Percentiles rank a stretch among this genome's conserved stretches.
phyloP scores from a whole-genome alignment of 148 eudicot genomes.

The Camellia japonica region DNA sequence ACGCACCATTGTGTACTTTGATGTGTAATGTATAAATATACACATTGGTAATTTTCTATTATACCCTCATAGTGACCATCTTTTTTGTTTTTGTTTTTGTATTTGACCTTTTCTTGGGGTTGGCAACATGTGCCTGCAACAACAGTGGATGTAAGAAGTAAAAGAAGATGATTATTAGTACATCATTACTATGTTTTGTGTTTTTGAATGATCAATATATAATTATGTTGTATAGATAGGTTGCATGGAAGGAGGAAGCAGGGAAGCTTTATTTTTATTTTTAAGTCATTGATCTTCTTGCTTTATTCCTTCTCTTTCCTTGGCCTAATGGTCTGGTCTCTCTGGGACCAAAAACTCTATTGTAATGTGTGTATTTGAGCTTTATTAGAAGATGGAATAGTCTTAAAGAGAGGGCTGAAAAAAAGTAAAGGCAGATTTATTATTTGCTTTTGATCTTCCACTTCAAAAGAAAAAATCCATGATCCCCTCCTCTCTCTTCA shows the following conservation, averaged over 20 bases:
- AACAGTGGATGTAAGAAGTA: conserved; percentile 37
- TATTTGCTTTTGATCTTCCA: conserved; percentile 65
- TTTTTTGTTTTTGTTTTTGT: not conserved
- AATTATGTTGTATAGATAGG: conserved; percentile 26
- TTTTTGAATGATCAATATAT: conserved; percentile 28
- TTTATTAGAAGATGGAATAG: conserved; percentile 64
- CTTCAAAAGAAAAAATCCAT: conserved; percentile 24
- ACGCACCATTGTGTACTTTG: conserved; percentile 23
- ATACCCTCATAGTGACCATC: no score
- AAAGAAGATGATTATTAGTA: conserved; percentile 68
- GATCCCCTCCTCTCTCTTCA: conserved; percentile 16
- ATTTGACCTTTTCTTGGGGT: conserved; percentile 21
- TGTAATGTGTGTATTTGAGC: conserved; percentile 29
- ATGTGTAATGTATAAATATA: conserved; percentile 9
- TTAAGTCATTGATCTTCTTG: not conserved
- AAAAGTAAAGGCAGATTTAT: conserved; percentile 53
- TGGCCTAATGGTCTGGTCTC: conserved; percentile 34
- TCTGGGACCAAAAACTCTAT: conserved; percentile 33
- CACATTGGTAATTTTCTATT: not conserved
- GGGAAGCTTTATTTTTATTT: conserved; percentile 19
- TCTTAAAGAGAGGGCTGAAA: conserved; percentile 69
- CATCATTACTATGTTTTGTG: conserved; percentile 55
- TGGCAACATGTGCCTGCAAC: conserved; percentile 72
- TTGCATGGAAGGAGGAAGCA: conserved; percentile 32
- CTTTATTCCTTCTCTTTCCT: conserved; percentile 36